These are phyloP conservation scores for Aspergillus neotritici DNA, from an alignment of 2,329 filamentous ascomycete genomes.

Conservation along the genomic window DNA sequence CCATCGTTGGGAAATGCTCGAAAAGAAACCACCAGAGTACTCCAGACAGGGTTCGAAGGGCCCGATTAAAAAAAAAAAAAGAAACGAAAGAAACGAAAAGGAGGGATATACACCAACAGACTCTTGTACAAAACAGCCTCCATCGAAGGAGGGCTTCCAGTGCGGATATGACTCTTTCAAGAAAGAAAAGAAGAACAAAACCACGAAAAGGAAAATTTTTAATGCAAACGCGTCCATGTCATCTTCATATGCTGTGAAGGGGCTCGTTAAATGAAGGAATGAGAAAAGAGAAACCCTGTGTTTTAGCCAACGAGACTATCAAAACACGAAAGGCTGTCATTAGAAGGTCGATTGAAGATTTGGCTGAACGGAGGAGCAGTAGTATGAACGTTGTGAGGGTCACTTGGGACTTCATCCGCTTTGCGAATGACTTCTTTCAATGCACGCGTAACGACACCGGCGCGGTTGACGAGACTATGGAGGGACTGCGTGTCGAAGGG, in stretches of 20 bases:
- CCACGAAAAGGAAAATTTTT: too few relatives aligned
- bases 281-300: constrained; percentile 12
- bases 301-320: constrained; percentile 21
- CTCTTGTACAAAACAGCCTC: not conserved
- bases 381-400: constrained; percentile 24
- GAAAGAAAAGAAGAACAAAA: too few relatives aligned
- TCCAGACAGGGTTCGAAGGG: too few relatives aligned
- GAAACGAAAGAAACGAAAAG: constrained; percentile 4
- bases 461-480: constrained; percentile 53
- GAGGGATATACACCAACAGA: constrained; percentile 7
- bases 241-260: not conserved
- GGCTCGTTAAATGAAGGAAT: constrained; percentile 7
- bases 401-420: constrained; percentile 41
- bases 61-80: constrained; percentile 9
- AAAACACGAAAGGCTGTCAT: constrained; percentile 28
- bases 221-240: too few relatives aligned
- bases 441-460: constrained; percentile 45
- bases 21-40: constrained; percentile 6
- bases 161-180: too few relatives aligned
- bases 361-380: constrained; percentile 44
- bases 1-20: too few relatives aligned
- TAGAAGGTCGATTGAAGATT: constrained; percentile 41
- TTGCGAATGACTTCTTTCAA: constrained; percentile 47
- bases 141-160: too few relatives aligned
- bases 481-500: constrained; percentile 62